Base-by-base conservation (phyloP, 2,329 filamentous ascomycete genomes). In the Penicillium psychrosexuale region DNA sequence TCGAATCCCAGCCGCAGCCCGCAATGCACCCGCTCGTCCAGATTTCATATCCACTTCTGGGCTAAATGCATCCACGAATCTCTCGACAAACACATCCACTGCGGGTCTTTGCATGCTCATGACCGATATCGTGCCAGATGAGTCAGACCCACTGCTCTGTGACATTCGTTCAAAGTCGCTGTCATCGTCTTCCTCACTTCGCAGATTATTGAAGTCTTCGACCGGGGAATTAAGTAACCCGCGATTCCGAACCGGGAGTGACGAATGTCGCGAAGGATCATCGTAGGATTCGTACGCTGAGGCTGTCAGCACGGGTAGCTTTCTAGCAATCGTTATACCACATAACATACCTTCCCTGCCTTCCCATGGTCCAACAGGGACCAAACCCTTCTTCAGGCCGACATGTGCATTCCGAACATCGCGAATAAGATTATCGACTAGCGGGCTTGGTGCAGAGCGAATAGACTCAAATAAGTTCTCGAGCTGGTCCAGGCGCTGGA, bases 31-130 rank as follows among this genome's bases (percentile, higher is more conserved):
- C 4, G 72, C 71, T 19, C 65, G 66, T 5, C 72, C 72, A 5
- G 67, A 63, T 30, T 69, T 72, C 1, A 60, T 47, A 40, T 72
- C 68, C 5, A 74, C 71, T 37, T 73, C 58, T 1, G 72, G 72
- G 48, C 72, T 74, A 36, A 75, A 75, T 5, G 72, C 72, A 51
- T 75, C 72, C 8, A 75, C 65, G 31, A 75, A 75, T 5, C 72
- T 71, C 47, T 72, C 69, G 12, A 75, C 67, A 48, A 72, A 74
- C 7, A 70, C 61, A 55, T 74, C 72, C 2, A 72, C 56, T 30
- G 66, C 65, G 2, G 68, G 67, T 33, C 59, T 55, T 22, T 63
- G 56, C 43, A 61, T 51, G 19, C 55, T 60, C 43, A 69, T 61
- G 5, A 63, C 52, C 7, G 60, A 61, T 0, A 69, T 56, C 5